Evolutionary conservation across 495 filamentous ascomycete genomes (phyloP).

Genomic region (Talaromyces nanjingensis): DNA sequence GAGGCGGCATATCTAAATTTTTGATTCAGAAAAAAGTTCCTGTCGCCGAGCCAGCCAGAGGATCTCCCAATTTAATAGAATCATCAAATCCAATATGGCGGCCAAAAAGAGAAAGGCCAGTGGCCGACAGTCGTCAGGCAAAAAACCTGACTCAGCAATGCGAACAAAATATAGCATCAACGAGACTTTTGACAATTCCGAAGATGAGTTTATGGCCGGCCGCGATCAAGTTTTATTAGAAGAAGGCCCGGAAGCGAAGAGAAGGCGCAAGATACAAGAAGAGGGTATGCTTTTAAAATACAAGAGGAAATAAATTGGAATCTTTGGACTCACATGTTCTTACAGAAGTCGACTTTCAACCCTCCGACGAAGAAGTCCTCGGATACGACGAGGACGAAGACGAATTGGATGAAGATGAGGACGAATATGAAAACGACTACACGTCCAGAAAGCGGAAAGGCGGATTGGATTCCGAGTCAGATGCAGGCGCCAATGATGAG

Average conservation of each 20-base stretch:
- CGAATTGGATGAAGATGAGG: constrained; percentile 42
- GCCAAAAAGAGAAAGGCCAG: constrained; percentile 75
- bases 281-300: constrained; percentile 39
- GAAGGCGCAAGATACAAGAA: constrained; percentile 56
- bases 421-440: constrained; percentile 31
- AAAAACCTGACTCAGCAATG: constrained; percentile 36
- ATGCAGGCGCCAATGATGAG: constrained; percentile 12
- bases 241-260: constrained; percentile 70
- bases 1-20: constrained; percentile 16
- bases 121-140: constrained; percentile 32
- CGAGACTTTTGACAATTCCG: constrained; percentile 81
- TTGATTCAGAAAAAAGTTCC: not conserved
- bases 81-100: constrained; percentile 17
- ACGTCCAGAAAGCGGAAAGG: constrained; percentile 19
- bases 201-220: constrained; percentile 82
- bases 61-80: not conserved
- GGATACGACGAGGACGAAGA: constrained; percentile 48
- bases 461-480: constrained; percentile 16
- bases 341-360: constrained; percentile 53
- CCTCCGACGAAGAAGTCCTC: constrained; percentile 85
- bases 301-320: too few species aligned
- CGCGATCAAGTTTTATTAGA: constrained; percentile 81
- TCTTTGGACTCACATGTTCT: not conserved
- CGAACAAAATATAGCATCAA: constrained; percentile 49
- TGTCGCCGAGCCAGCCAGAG: not conserved